Conservation (phyloP, 1,284 basidiomycete species). For the Sphagnurus paluster region DNA sequence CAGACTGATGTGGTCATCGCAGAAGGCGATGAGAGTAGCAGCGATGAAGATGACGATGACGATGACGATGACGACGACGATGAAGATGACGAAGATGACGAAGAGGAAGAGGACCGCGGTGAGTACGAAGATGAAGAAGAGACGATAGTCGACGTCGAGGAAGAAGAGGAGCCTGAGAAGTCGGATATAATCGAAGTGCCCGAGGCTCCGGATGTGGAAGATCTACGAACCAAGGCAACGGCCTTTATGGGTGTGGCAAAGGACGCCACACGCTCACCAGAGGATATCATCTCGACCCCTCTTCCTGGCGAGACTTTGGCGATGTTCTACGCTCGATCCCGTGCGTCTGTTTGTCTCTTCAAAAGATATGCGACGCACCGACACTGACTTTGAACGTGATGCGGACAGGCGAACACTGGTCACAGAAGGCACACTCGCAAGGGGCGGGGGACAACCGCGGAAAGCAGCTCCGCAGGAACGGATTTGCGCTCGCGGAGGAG, state of each 20-base stretch:
- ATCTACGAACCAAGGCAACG: slow-evolving; percentile 61
- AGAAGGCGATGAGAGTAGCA: slow-evolving; percentile 62
- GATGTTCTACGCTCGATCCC: slow-evolving; percentile 81
- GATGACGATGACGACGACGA: slow-evolving; percentile 49
- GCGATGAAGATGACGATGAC: slow-evolving; percentile 55
- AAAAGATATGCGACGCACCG: not conserved
- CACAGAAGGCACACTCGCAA: slow-evolving; percentile 73
- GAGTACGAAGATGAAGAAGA: slow-evolving; percentile 29
- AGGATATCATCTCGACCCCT: slow-evolving; percentile 82
- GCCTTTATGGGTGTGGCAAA: slow-evolving; percentile 76
- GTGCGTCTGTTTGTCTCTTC: slow-evolving; percentile 39
- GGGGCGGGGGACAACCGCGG: slow-evolving; percentile 66
- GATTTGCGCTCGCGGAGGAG: slow-evolving; percentile 72
- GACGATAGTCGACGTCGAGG: slow-evolving; percentile 13
- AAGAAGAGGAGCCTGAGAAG: slow-evolving; percentile 26
- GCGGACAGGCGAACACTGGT: slow-evolving; percentile 79
- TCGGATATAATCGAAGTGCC: slow-evolving; percentile 20
- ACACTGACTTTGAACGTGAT: not conserved
- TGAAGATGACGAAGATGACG: slow-evolving; percentile 43
- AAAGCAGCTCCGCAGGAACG: slow-evolving; percentile 79
- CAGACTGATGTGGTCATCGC: slow-evolving; percentile 62
- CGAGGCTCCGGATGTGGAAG: slow-evolving; percentile 35
- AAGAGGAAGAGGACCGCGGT: slow-evolving; percentile 24
- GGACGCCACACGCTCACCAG: slow-evolving; percentile 62
- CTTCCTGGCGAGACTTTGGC: slow-evolving; percentile 87